Evolutionary conservation across 1,284 basidiomycete genomes (phyloP).

Genomic region (Cystobasidiaceae sp.): DNA sequence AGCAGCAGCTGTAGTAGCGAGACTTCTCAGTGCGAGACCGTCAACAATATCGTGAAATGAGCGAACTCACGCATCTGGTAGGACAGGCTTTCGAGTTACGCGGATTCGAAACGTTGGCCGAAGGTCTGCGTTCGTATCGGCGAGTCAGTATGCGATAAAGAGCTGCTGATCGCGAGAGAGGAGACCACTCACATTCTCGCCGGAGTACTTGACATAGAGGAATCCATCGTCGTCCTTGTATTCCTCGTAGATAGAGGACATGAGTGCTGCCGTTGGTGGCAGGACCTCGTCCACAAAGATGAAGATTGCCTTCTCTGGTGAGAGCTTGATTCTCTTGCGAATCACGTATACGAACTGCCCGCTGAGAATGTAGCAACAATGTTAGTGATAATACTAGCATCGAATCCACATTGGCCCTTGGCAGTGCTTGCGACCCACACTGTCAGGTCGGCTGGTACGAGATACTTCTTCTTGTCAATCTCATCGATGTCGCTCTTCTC

Average conservation of each 20-base stretch:
- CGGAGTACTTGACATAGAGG: constrained; percentile 74
- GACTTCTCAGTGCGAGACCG: too few relatives aligned
- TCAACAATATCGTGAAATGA: too few relatives aligned
- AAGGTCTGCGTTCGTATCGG: too few relatives aligned
- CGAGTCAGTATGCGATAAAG: too few relatives aligned
- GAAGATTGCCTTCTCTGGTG: constrained; percentile 99
- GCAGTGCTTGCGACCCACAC: constrained; percentile 55
- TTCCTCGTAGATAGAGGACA: constrained; percentile 99
- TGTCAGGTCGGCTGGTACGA: constrained; percentile 95
- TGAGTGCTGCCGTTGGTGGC: constrained; percentile 93
- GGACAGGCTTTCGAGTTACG: too few relatives aligned
- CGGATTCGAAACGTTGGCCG: too few relatives aligned
- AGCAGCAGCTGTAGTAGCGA: too few relatives aligned
- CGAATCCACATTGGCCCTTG: too few relatives aligned
- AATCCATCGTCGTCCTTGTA: constrained; percentile 98
- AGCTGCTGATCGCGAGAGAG: too few relatives aligned
- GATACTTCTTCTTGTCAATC: constrained; percentile 99
- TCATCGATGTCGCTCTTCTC: constrained; percentile 98
- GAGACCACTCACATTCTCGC: constrained; percentile 62
- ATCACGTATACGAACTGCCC: constrained; percentile 99
- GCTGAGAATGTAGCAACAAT: neutral
- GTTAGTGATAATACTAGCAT: too few relatives aligned
- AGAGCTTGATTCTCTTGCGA: constrained; percentile 98
- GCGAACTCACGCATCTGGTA: too few relatives aligned
- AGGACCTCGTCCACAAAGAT: constrained; percentile 98